These are phyloP conservation scores for Cryptococcus hybrid DNA, from an alignment of 1,284 basidiomycete genomes.

Conservation along the genomic window DNA sequence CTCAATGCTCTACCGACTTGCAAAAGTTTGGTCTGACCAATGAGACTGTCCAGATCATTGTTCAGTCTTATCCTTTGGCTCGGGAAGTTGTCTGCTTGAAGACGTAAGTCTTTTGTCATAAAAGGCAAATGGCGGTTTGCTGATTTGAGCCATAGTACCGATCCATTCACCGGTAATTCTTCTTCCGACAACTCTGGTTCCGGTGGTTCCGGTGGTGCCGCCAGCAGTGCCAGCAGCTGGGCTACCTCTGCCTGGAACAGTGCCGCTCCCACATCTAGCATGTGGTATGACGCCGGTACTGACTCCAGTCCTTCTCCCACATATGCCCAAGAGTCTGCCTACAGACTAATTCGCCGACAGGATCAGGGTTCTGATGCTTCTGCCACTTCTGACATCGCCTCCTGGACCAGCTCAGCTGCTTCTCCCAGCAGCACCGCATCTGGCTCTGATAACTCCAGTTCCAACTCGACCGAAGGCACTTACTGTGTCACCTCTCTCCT, in stretches of 20 bases:
- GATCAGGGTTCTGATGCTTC: not conserved
- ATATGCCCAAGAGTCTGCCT: not conserved
- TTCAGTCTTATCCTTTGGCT: constrained; percentile 37
- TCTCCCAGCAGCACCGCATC: not conserved
- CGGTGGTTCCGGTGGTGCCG: not conserved
- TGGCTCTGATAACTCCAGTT: constrained; percentile 10
- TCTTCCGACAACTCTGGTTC: not conserved
- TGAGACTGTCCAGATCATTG: constrained; percentile 23
- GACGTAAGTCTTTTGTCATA: constrained; percentile 20
- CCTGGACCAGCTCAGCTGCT: not conserved
- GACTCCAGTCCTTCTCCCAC: not conserved
- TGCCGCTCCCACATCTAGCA: not conserved
- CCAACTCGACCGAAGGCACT: constrained; percentile 24
- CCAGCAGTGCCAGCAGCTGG: not conserved
- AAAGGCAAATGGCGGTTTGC: not conserved
- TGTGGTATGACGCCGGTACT: not conserved
- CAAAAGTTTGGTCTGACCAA: constrained; percentile 24
- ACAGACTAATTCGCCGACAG: not conserved
- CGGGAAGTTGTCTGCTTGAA: constrained; percentile 46
- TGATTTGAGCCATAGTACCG: not conserved
- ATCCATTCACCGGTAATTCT: constrained; percentile 4
- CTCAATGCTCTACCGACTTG: constrained; percentile 38
- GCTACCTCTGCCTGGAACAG: not conserved
- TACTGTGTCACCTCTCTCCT: constrained; percentile 43
- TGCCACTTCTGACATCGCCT: not conserved